Conservation (phyloP, 169 alveolate species). For the Miamiensis avidus region DNA sequence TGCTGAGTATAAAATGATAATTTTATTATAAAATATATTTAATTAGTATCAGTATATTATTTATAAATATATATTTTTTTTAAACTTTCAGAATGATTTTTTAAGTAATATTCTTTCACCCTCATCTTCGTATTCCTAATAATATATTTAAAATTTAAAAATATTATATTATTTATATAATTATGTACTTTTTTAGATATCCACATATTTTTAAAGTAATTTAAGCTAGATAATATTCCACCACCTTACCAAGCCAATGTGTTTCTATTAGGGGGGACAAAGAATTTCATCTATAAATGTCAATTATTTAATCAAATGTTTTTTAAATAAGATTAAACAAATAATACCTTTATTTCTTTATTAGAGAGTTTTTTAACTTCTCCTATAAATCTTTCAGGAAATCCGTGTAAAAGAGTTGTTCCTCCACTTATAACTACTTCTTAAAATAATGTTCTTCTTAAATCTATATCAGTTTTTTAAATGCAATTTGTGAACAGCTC, state of each 20-base stretch:
- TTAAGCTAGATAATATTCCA: slow-evolving; percentile 80
- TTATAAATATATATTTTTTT: too few relatives aligned
- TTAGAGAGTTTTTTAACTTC: slow-evolving; percentile 80
- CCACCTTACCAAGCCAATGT: slow-evolving; percentile 90
- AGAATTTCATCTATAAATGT: slow-evolving; percentile 26
- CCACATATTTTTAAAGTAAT: slow-evolving; percentile 87
- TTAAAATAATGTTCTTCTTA: slow-evolving; percentile 74
- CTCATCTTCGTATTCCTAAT: slow-evolving; percentile 79
- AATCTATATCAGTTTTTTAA: slow-evolving; percentile 84
- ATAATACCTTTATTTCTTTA: slow-evolving; percentile 59
- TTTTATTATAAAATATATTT: too few relatives aligned
- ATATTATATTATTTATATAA: background rate
- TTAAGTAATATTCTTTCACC: slow-evolving; percentile 75
- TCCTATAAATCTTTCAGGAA: slow-evolving; percentile 85
- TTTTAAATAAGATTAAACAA: background rate
- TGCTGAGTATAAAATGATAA: too few relatives aligned
- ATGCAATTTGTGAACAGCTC: slow-evolving; percentile 81
- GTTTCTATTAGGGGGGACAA: slow-evolving; percentile 76
- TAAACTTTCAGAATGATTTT: slow-evolving; percentile 55
- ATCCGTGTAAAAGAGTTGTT: slow-evolving; percentile 81
- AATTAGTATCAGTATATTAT: too few relatives aligned
- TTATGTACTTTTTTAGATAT: slow-evolving; percentile 70
- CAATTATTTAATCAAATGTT: background rate
- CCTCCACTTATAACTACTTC: slow-evolving; percentile 88
- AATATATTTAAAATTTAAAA: background rate